Evolutionary conservation across 345 rosid species (phyloP).

Genomic region (Lumnitzera littorea): DNA sequence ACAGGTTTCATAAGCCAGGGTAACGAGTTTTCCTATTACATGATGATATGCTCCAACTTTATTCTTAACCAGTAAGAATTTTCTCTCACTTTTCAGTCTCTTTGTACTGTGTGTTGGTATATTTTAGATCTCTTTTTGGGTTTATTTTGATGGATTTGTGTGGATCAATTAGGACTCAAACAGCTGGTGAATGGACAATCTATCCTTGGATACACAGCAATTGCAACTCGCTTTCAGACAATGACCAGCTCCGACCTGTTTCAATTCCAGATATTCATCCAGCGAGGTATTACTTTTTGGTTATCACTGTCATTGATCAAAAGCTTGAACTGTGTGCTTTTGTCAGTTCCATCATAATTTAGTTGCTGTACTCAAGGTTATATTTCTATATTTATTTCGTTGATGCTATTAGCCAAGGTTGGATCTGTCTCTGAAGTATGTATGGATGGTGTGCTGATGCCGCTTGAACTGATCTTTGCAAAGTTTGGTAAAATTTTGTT

Average conservation of each 20-base stretch:
- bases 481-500: too few species aligned
- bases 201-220: slow-evolving; percentile 98
- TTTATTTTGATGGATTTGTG: too few species aligned
- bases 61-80: slow-evolving; percentile 81
- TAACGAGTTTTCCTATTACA: slow-evolving; percentile 97
- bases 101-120: background rate
- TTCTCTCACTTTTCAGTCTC: background rate
- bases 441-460: too few species aligned
- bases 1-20: slow-evolving; percentile 98
- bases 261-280: slow-evolving; percentile 87
- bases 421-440: too few species aligned
- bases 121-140: background rate
- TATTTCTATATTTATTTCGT: too few species aligned
- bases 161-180: slow-evolving; percentile 30
- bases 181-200: slow-evolving; percentile 77
- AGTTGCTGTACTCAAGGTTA: background rate
- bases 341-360: background rate
- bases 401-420: too few species aligned
- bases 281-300: slow-evolving; percentile 51
- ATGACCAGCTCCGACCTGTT: slow-evolving; percentile 82
- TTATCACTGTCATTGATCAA: background rate
- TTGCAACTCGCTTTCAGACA: slow-evolving; percentile 84
- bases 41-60: slow-evolving; percentile 99
- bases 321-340: too few species aligned
- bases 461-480: too few species aligned